Evolutionary conservation across 352 stramenopile genomes (phyloP), one percentile per base, ranked within the genome.

Genomic region (Blastocystis hominis): DNA sequence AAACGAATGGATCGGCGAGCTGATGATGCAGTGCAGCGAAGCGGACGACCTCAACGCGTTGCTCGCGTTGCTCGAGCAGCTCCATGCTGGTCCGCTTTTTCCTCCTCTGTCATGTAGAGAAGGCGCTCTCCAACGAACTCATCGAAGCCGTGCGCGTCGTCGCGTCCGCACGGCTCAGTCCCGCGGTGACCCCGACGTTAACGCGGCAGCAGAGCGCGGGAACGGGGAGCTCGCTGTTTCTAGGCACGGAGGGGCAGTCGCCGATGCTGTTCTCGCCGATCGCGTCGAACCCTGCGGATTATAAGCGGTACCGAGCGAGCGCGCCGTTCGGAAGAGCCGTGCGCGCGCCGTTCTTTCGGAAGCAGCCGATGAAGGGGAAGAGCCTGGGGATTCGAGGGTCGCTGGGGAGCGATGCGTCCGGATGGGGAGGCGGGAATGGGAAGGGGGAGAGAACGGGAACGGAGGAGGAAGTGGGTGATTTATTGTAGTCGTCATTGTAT

Each of bases 181-280:
- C 46, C 53, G n/a, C 13, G 1, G 50, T 59, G 10, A n/a, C 50
- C 0, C 50, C 50, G 13, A 20, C n/a, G 50, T 59, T 59, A n/a
- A 59, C 10, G 13, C 13, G 50, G 2, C 50, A 59, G 50, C 50
- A 59, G 50, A n/a, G 10, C 10, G n/a, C 13, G 13, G 50, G 10
- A n/a, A 20, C 50, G 13, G 50, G 50, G n/a, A 59, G n/a, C 50
- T 13, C 50, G 50, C 13, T n/a, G 13, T n/a, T 13, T 3, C 50
- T 59, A 0, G n/a, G 13, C n/a, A 13, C 50, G 50, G 62, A 72
- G 20, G 20, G 7, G 5, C 9, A 34, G 24, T 50, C 24, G 7
- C 72, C 72, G 0, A 2, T 84, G 54, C n/a, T 13, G 3, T 84
- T 84, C 42, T 53, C 72, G 0, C 72, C 72, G 30, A 63, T 84